These are phyloP conservation scores for Beauveria brongniartii DNA, from an alignment of 2,329 filamentous ascomycete species.

Conservation along the genomic window DNA sequence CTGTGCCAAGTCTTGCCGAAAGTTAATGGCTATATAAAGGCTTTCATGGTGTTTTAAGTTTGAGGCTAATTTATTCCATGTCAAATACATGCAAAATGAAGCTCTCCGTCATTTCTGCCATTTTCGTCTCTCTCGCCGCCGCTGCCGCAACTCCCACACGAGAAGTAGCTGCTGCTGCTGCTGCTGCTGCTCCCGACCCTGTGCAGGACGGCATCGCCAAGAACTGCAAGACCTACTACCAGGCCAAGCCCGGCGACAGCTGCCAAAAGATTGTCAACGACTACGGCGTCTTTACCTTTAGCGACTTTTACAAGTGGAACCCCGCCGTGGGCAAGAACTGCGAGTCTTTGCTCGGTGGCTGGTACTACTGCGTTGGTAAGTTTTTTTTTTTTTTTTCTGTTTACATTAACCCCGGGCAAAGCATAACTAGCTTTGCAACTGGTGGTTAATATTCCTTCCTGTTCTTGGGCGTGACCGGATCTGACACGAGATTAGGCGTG, in stretches of 20 bases:
- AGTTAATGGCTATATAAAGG: neutral
- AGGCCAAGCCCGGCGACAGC: no score
- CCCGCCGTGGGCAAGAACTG: conserved; percentile 3
- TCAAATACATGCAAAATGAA: neutral
- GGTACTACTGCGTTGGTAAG: neutral
- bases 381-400: neutral
- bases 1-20: neutral
- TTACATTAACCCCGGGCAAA: neutral
- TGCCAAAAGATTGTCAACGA: neutral
- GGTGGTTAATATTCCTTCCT: no score
- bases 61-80: no score
- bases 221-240: neutral
- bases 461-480: neutral
- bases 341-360: neutral
- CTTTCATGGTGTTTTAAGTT: neutral
- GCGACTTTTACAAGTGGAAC: conserved; percentile 7
- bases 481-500: neutral
- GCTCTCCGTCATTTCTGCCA: neutral
- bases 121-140: neutral
- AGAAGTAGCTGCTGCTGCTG: neutral
- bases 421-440: no score
- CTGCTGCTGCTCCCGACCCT: neutral
- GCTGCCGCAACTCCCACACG: neutral
- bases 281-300: neutral
- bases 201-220: neutral